phyloP scores from a whole-genome alignment of 192 early-diverging fungal species.

The Radiomyces spectabilis region DNA sequence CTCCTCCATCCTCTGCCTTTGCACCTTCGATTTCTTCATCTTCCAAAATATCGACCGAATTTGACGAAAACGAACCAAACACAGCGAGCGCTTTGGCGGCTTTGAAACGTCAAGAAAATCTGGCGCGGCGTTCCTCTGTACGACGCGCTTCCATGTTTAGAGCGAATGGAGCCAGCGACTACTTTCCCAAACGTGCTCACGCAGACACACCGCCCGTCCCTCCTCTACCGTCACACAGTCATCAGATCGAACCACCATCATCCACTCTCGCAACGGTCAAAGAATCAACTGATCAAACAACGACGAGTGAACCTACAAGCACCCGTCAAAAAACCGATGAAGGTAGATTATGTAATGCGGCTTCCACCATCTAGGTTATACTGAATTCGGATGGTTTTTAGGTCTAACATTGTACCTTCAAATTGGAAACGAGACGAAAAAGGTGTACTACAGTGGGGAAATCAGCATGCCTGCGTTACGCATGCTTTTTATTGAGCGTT shows the following conservation, averaged over 20 bases:
- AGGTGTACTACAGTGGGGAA: conserved; percentile 42
- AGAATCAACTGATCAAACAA: neutral
- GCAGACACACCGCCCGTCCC: conserved; percentile 11
- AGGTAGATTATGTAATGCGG: too few relatives aligned
- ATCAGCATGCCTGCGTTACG: conserved; percentile 49
- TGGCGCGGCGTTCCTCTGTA: conserved; percentile 27
- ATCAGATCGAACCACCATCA: too few relatives aligned
- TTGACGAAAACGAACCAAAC: conserved; percentile 28
- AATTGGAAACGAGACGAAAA: conserved; percentile 56
- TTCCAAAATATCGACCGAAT: too few relatives aligned
- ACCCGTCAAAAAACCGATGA: too few relatives aligned
- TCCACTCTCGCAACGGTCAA: neutral
- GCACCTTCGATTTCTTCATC: neutral
- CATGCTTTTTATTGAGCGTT: conserved; percentile 71
- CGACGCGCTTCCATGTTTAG: conserved; percentile 23
- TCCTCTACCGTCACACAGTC: conserved; percentile 3
- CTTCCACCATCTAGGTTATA: too few relatives aligned
- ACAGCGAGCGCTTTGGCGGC: conserved; percentile 28
- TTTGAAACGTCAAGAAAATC: conserved; percentile 28
- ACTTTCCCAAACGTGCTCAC: neutral
- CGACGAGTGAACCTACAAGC: too few relatives aligned
- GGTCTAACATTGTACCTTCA: conserved; percentile 43
- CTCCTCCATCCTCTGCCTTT: neutral
- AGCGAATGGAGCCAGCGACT: neutral
- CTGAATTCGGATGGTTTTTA: too few relatives aligned